Evolutionary conservation across 1,284 basidiomycete genomes (phyloP).

Genomic region (Coniferiporia weirii): DNA sequence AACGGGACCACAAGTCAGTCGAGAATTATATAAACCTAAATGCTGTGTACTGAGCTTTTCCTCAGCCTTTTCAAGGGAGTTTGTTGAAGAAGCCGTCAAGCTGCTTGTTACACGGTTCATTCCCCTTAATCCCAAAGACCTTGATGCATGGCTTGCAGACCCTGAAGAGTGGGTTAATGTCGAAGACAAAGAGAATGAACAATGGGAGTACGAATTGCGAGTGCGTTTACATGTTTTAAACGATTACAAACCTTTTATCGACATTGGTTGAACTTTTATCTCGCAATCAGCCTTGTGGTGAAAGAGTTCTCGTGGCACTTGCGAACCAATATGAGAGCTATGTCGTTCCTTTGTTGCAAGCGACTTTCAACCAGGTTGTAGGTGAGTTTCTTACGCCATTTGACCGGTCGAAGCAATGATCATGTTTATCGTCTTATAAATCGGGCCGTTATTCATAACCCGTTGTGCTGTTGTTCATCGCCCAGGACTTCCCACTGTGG

Average conservation of each 20-base stretch:
- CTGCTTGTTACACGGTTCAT: constrained; percentile 79
- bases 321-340: constrained; percentile 69
- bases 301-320: constrained; percentile 79
- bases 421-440: too few relatives aligned
- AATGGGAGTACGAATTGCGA: constrained; percentile 85
- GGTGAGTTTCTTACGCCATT: constrained; percentile 34
- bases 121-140: constrained; percentile 71
- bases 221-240: constrained; percentile 38
- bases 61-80: constrained; percentile 67
- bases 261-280: neutral
- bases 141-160: constrained; percentile 76
- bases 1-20: constrained; percentile 55
- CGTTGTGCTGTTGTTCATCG: constrained; percentile 2
- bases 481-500: constrained; percentile 47
- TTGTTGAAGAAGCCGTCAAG: constrained; percentile 75
- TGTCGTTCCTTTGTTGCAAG: constrained; percentile 67
- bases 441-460: neutral
- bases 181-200: constrained; percentile 81
- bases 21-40: constrained; percentile 3
- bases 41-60: neutral
- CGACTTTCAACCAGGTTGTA: constrained; percentile 49
- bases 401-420: neutral
- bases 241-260: neutral
- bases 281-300: constrained; percentile 69
- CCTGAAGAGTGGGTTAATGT: constrained; percentile 88